Conservation (phyloP, 345 rosid species). For the Stellera chamaejasme region DNA sequence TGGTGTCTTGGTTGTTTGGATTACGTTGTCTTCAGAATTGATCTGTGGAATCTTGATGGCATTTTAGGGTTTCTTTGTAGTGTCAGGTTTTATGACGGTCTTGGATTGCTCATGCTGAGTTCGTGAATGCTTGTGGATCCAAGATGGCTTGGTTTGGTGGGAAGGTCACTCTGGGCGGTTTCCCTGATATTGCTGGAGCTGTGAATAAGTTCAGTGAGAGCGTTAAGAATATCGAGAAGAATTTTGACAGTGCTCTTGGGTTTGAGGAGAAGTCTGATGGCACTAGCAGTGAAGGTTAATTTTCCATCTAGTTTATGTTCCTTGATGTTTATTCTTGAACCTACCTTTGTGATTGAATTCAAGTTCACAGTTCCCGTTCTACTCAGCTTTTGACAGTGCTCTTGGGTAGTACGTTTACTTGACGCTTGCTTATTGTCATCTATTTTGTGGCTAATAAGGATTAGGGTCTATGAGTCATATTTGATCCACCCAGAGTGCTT, state of each 20-base stretch:
- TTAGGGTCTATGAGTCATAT: too few species aligned
- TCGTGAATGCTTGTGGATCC: constrained; percentile 9
- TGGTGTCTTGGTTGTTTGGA: background rate
- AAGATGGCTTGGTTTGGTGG: constrained; percentile 98
- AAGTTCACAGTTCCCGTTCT: background rate
- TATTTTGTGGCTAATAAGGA: background rate
- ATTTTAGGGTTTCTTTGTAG: constrained; percentile 7
- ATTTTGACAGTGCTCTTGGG: constrained; percentile 93
- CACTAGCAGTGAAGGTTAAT: constrained; percentile 50
- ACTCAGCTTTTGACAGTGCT: background rate
- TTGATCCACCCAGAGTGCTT: too few species aligned
- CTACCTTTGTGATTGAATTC: background rate
- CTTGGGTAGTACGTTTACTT: background rate
- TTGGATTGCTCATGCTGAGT: constrained; percentile 21
- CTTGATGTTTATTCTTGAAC: background rate
- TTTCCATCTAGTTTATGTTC: background rate
- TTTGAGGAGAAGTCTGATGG: constrained; percentile 75
- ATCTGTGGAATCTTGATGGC: background rate
- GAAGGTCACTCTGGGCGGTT: constrained; percentile 72
- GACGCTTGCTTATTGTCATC: background rate
- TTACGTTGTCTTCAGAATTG: constrained; percentile 7
- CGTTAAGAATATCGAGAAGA: constrained; percentile 98
- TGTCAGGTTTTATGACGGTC: constrained; percentile 29
- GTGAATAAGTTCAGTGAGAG: constrained; percentile 98
- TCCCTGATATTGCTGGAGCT: constrained; percentile 98